A percentile compares a stretch with the other conserved stretches of the same genome.
Evolutionary conservation across 305 asterid genomes (phyloP).

Genomic region (Rubia tinctorum): DNA sequence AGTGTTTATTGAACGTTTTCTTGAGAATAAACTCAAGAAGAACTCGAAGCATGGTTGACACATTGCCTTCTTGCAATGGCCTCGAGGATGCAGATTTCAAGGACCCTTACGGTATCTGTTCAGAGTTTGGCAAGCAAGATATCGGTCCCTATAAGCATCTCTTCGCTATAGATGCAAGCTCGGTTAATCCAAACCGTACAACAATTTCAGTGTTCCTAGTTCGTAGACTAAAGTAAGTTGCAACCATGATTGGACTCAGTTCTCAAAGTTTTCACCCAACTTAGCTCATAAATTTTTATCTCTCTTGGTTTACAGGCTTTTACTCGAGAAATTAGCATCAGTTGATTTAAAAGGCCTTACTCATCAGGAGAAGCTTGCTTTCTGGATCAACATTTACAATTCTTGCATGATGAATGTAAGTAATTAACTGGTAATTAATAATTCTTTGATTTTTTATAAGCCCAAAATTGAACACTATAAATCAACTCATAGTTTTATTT

Average conservation of each 20-base stretch:
- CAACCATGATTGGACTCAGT: constrained; percentile 2
- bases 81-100: constrained; percentile 26
- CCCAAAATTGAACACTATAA: too few relatives aligned
- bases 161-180: constrained; percentile 46
- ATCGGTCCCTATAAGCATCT: constrained; percentile 68
- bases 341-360: constrained; percentile 52
- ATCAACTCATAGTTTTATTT: not conserved
- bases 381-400: too few relatives aligned
- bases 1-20: too few relatives aligned
- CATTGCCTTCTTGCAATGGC: constrained; percentile 30
- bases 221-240: constrained; percentile 62
- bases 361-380: too few relatives aligned
- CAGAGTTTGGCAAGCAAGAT: constrained; percentile 53
- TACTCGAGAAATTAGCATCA: constrained; percentile 51
- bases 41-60: too few relatives aligned
- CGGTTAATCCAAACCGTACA: constrained; percentile 54
- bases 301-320: constrained; percentile 39
- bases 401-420: too few relatives aligned
- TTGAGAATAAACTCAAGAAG: too few relatives aligned
- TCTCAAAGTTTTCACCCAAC: constrained; percentile 7
- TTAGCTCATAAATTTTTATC: constrained; percentile 18
- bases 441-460: too few relatives aligned
- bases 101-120: constrained; percentile 56
- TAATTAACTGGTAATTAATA: too few relatives aligned
- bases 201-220: constrained; percentile 60